Conservation (phyloP, 768 basidiomycete species). For the Tylopilus plumbeoviolaceoides region DNA sequence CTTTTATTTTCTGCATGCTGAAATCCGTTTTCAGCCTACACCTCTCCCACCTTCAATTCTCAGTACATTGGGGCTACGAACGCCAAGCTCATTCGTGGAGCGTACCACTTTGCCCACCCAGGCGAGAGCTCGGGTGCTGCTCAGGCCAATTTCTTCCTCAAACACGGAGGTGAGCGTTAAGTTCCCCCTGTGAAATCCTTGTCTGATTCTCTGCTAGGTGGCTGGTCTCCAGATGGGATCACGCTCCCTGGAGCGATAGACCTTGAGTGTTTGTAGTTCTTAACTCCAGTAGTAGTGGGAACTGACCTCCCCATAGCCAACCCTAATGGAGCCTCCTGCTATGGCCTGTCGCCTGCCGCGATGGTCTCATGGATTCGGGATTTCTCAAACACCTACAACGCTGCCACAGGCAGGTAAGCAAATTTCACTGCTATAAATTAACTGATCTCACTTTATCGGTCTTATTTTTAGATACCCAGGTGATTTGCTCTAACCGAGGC, state of each 20-base stretch:
- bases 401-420: conserved; percentile 42
- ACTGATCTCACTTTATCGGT: neutral
- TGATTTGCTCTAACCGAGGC: conserved; percentile 15
- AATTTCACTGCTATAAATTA: neutral
- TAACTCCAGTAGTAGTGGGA: neutral
- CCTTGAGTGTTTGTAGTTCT: conserved; percentile 47
- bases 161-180: conserved; percentile 42
- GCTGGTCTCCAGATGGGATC: conserved; percentile 51
- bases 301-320: conserved; percentile 37
- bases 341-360: conserved; percentile 43
- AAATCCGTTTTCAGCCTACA: conserved; percentile 11
- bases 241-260: conserved; percentile 67
- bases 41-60: conserved; percentile 31
- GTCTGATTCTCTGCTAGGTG: conserved; percentile 30
- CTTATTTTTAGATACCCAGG: conserved; percentile 37
- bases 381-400: conserved; percentile 58
- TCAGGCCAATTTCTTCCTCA: conserved; percentile 58
- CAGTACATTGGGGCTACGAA: conserved; percentile 56
- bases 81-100: conserved; percentile 53
- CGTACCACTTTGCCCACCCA: conserved; percentile 59
- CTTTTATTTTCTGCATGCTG: neutral
- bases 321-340: conserved; percentile 50
- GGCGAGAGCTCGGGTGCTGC: conserved; percentile 47
- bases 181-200: neutral
- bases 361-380: conserved; percentile 64